Evolutionary conservation across 2,329 filamentous ascomycete species (phyloP), one percentile per base, ranked within the genome.

Genomic region (Cryphonectria japonica): DNA sequence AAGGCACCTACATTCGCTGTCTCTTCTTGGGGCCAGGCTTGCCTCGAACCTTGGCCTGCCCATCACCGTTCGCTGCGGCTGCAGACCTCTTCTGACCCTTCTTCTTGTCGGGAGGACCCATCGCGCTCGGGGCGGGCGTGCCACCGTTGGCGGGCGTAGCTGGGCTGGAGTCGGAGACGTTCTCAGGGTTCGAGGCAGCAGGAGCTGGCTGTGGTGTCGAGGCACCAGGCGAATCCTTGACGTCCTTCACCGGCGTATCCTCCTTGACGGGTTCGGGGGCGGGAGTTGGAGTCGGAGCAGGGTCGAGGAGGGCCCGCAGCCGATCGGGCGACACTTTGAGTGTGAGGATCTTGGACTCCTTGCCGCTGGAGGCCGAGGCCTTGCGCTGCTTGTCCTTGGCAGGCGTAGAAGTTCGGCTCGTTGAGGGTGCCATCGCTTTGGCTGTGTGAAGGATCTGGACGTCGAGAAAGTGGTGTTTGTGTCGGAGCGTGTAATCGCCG

Each of bases 11-110:
- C 95, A 97, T 83, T 86, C 92, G 91, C 75, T 93, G 91, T 85
- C 97, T 97, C 89, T 98, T 97, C 88, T 98, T 98, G 0, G 95
- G 95, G 8, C 95, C 95, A 8, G 96, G 95, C 84, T 97, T 97
- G 79, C 92, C 92, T 79, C 93, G 86, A 69, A 91, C 85, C 81
- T 93, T 94, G n/a, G 91, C 85, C 37, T 84, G 78, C 46, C 84
- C 85, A 74, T 95, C 93, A 78, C 89, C 85, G 82, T 92, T 92
- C 71, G 85, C 85, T 69, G 86, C 88, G 54, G 88, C 85, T 76
- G 92, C 92, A 32, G 89, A 87, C 75, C 91, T 88, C 80, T 94
- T 92, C 46, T 88, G 84, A 46, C 91, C 91, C 81, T 95, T 95
- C 84, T 93, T 94, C 85, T 93, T 94, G 62, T 81, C 80, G 50